Evolutionary conservation across 208 protist species (phyloP), one percentile per base, ranked within the genome.

Genomic region (Tritrichomonas foetus): DNA sequence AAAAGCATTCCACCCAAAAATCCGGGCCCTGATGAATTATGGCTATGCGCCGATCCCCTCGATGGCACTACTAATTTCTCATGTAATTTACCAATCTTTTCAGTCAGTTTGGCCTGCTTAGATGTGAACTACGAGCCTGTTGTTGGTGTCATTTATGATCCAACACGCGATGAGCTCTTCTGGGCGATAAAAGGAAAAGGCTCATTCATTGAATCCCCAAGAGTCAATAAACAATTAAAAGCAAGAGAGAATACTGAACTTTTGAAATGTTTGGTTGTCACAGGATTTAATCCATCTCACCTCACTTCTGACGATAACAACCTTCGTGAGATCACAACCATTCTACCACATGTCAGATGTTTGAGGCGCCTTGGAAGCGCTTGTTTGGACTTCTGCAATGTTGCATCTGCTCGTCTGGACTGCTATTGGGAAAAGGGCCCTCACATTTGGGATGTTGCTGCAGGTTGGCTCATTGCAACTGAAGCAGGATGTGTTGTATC

Each of bases 401-500:
- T 89, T 57, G 78, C 78, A 20, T 25, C 78, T 41, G 44, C 78
- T 5, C 25, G 78, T 57, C 44, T 89, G 9, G 78, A 89, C 30
- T 25, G 25, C 8, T 89, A 89, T 89, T 89, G 78, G 78, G 78
- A 89, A 57, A 3, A n/a, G 8, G 78, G 78, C 33, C 78, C 78
- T 11, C 78, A 89, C 39, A 89, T 89, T 36, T 89, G 78, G 78
- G 78, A 89, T 89, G 78, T 89, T n/a, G 78, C 78, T 20, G 78
- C 78, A 20, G 39, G 41, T 39, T 89, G 78, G 78, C 1, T 89
- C 20, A 57, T 89, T 57, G 78, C 78, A 25, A 47, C 44, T 39
- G 78, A 89, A 39, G 41, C 78, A n/a, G 78, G 78, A 33, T 13
- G 27, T 22, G 9, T 89, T 39, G 78, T 89, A n/a, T 39, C 78